Conservation (phyloP, 352 stramenopile species). For the Globisporangium canariense region DNA sequence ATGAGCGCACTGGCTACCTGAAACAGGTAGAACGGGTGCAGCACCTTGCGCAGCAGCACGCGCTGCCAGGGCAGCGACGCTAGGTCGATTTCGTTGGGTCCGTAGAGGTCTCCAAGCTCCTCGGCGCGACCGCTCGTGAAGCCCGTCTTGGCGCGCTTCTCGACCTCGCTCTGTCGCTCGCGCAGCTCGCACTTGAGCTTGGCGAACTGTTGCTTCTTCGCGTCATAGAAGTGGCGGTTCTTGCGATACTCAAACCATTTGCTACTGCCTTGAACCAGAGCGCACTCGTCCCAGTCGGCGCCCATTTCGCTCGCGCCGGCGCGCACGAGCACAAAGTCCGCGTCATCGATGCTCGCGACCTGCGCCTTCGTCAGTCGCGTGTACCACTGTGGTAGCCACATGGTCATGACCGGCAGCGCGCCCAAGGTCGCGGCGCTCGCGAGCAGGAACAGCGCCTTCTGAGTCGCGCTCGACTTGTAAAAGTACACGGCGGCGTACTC, state of each 20-base stretch:
- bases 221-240: conserved; percentile 61
- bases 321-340: conserved; percentile 53
- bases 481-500: conserved; percentile 40
- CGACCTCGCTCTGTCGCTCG: conserved; percentile 36
- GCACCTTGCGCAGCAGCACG: conserved; percentile 61
- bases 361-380: conserved; percentile 48
- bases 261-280: conserved; percentile 18
- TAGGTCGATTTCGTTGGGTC: conserved; percentile 57
- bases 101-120: conserved; percentile 43
- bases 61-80: conserved; percentile 35
- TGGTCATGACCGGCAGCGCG: conserved; percentile 34
- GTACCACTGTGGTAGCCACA: conserved; percentile 59
- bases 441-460: conserved; percentile 39
- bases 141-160: conserved; percentile 24
- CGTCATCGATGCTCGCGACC: conserved; percentile 37
- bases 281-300: conserved; percentile 41
- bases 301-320: conserved; percentile 4
- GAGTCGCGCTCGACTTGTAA: conserved; percentile 30
- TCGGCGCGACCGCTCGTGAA: conserved; percentile 27
- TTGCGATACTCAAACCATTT: conserved; percentile 73
- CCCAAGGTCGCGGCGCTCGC: conserved; percentile 38
- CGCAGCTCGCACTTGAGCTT: conserved; percentile 54
- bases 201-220: conserved; percentile 44
- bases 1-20: conserved; percentile 62
- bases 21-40: conserved; percentile 83